Conservation (phyloP, 352 stramenopile species). For the Sclerospora graminicola region DNA sequence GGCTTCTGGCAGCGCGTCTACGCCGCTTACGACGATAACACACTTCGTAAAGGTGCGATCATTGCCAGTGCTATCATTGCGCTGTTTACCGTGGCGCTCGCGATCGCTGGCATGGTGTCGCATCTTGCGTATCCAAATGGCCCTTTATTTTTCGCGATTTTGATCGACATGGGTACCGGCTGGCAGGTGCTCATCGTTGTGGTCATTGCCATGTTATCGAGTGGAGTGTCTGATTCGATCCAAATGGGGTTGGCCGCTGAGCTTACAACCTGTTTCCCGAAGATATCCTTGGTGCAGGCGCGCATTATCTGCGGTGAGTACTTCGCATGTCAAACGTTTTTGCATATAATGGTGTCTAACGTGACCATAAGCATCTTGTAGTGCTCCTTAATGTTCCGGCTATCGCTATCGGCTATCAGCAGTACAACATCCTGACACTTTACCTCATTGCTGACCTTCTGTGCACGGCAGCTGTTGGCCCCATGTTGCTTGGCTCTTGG, state of each 20-base stretch:
- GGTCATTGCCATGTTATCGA: slow-evolving; percentile 59
- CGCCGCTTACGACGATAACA: slow-evolving; percentile 41
- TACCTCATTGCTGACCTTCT: slow-evolving; percentile 71
- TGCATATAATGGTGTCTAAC: background rate
- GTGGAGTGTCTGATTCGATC: slow-evolving; percentile 54
- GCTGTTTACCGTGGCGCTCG: slow-evolving; percentile 59
- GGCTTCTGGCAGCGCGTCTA: slow-evolving; percentile 76
- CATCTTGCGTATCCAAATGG: slow-evolving; percentile 49
- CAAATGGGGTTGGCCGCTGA: slow-evolving; percentile 67
- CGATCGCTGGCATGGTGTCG: slow-evolving; percentile 60
- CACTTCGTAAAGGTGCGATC: slow-evolving; percentile 33
- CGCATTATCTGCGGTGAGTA: slow-evolving; percentile 42
- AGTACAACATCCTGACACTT: slow-evolving; percentile 59
- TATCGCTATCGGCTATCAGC: slow-evolving; percentile 52
- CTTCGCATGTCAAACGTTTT: background rate
- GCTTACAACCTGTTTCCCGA: slow-evolving; percentile 60
- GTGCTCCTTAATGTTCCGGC: slow-evolving; percentile 61
- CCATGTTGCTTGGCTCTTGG: slow-evolving; percentile 62
- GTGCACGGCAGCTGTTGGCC: slow-evolving; percentile 58
- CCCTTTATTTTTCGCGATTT: slow-evolving; percentile 56
- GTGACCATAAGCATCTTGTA: too few relatives aligned
- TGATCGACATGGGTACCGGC: slow-evolving; percentile 54
- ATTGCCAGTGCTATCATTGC: slow-evolving; percentile 43
- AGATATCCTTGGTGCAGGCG: slow-evolving; percentile 38
- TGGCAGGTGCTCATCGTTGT: slow-evolving; percentile 65